Evolutionary conservation across 495 filamentous ascomycete genomes (phyloP), one percentile per base, ranked within the genome.

Genomic region (Neurospora intermedia): DNA sequence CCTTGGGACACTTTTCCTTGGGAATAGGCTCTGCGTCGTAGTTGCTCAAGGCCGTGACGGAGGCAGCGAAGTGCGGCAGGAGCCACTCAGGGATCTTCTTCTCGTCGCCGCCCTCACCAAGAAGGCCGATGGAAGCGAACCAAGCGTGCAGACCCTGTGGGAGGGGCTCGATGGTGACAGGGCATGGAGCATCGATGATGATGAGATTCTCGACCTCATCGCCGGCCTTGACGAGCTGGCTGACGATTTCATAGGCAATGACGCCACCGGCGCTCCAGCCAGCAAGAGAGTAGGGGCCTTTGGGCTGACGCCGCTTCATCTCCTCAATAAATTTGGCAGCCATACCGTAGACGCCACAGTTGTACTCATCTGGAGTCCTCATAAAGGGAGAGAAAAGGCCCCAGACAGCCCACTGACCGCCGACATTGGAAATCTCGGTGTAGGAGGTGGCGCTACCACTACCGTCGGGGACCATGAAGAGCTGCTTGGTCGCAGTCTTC

Each of bases 251-350:
- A 78, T 93, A 97, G 35, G 94, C 94, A 75, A 94, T 90, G 43
- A 96, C 92, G 54, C 94, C 94, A 70, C 94, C 94, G 10, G 93
- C 94, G 27, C 91, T 93, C 94, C 94, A 97, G 18, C 92, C 92
- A 11, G 87, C 87, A 7, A 94, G 76, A 42, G 86, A 79, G 76
- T 94, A 94, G 0, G 92, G 92, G 8, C 92, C 92, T 1, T 81
- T 40, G 2, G 89, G 87, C 75, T 91, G 90, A 40, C 87, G 87
- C 2, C 86, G 85, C 73, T 86, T 86, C 72, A 94, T 90, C 76
- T 91, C 90, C 4, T 80, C 76, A 35, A 91, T 82, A 77, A 89
- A 94, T 70, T 83, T 83, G 40, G 82, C 75, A 0, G 84, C 84
- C 76, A 90, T 85, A n/a, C 84, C 87, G 42, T 85, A 83, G 43